Evolutionary conservation across 805 yeast species (phyloP).

Genomic region (Wickerhamiella azyma): DNA sequence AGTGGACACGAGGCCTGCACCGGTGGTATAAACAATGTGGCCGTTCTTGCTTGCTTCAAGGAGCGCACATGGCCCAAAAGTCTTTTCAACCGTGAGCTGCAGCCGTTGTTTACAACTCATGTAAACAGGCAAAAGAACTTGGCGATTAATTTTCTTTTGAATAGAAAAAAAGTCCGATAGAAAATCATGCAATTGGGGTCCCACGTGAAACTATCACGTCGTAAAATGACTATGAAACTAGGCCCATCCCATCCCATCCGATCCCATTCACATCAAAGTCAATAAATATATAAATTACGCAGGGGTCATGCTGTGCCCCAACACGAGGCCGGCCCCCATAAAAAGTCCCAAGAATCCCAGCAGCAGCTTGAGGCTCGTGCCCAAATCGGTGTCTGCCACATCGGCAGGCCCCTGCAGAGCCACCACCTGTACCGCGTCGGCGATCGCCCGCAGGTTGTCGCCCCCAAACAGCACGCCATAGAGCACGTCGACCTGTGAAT

Average conservation of each 20-base stretch:
- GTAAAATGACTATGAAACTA: neutral
- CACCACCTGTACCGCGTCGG: constrained; percentile 1
- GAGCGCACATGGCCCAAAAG: neutral
- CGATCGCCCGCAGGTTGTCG: neutral
- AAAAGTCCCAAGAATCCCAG: constrained; percentile 12
- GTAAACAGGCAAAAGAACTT: constrained; percentile 4
- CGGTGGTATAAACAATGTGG: constrained; percentile 2
- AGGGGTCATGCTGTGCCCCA: constrained; percentile 12
- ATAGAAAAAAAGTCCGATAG: neutral
- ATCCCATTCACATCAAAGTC: no score
- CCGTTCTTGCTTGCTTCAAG: neutral
- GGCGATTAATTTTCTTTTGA: no score
- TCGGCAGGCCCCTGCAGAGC: neutral
- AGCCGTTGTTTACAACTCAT: neutral
- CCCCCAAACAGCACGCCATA: constrained; percentile 11
- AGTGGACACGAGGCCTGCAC: constrained; percentile 3
- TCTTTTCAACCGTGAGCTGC: neutral
- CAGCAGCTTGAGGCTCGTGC: constrained; percentile 13
- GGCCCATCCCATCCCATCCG: no score
- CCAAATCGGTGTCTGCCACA: neutral
- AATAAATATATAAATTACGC: neutral
- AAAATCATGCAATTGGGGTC: neutral
- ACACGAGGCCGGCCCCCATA: constrained; percentile 15
- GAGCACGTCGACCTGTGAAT: neutral
- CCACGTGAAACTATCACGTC: neutral